phyloP scores from a whole-genome alignment of 768 basidiomycete species.

The Hygrophoropsis aurantiaca region DNA sequence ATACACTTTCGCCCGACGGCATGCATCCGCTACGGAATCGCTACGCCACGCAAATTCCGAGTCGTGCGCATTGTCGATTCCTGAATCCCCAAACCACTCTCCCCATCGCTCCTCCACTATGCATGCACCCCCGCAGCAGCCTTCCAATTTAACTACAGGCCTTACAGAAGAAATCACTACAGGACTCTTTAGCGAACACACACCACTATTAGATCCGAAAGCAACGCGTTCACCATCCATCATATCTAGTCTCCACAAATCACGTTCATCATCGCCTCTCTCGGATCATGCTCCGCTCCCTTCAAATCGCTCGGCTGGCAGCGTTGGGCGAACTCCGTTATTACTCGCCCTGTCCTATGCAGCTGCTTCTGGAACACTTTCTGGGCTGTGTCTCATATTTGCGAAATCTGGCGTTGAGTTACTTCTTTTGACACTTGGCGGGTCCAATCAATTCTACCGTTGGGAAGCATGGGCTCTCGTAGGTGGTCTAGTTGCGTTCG shows the following conservation, averaged over 20 bases:
- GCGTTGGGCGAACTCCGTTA: constrained; percentile 46
- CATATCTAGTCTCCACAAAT: constrained; percentile 24
- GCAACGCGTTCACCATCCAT: constrained; percentile 32
- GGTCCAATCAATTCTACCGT: constrained; percentile 78
- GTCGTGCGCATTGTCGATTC: constrained; percentile 5
- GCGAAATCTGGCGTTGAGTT: constrained; percentile 94
- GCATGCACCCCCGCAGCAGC: constrained; percentile 25
- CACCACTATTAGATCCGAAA: constrained; percentile 52
- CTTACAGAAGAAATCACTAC: constrained; percentile 29
- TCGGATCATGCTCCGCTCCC: constrained; percentile 15
- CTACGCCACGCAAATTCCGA: constrained; percentile 4
- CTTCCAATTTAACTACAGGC: constrained; percentile 38
- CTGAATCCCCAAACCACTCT: constrained; percentile 29
- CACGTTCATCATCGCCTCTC: constrained; percentile 27
- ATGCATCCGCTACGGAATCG: constrained; percentile 12
- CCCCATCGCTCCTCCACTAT: constrained; percentile 35
- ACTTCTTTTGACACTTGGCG: constrained; percentile 71
- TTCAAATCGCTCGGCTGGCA: constrained; percentile 25
- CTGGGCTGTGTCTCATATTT: constrained; percentile 89
- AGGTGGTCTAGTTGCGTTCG: constrained; percentile 68
- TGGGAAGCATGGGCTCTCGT: constrained; percentile 86
- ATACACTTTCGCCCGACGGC: constrained; percentile 52
- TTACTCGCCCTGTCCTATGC: constrained; percentile 83
- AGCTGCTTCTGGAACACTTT: constrained; percentile 83
- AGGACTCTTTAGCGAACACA: constrained; percentile 43